A percentile compares a stretch with the other conserved stretches of the same genome.
Conservation (phyloP, 371 early-diverging fungal species). For the Circinella umbellata region DNA sequence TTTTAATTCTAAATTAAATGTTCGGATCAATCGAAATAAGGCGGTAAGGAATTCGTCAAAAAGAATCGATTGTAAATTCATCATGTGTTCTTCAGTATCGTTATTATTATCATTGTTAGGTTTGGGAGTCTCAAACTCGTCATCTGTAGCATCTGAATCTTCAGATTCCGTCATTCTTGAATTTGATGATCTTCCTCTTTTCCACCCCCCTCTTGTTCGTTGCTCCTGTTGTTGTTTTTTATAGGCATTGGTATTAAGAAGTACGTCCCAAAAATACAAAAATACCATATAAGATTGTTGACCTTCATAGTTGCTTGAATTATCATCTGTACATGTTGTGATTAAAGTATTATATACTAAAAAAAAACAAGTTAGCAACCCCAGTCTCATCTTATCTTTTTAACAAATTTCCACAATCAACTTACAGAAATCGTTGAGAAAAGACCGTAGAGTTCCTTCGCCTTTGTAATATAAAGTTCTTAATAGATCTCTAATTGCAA, state of each 20-base stretch:
- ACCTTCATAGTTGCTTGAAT: slow-evolving; percentile 13
- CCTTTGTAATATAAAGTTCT: slow-evolving; percentile 56
- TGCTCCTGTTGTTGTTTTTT: background rate
- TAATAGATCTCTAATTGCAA: slow-evolving; percentile 55
- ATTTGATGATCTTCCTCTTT: no score
- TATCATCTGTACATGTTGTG: slow-evolving; percentile 49
- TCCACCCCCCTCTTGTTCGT: background rate
- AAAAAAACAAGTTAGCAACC: background rate
- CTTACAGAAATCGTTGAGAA: slow-evolving; percentile 56
- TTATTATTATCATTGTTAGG: background rate
- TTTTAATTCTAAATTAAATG: slow-evolving; percentile 39
- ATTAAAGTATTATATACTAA: slow-evolving; percentile 65
- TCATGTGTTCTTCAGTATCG: slow-evolving; percentile 1
- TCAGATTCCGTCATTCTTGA: background rate
- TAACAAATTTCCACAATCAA: background rate
- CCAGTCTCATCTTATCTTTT: no score
- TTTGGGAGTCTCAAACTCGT: background rate
- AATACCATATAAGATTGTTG: slow-evolving; percentile 34
- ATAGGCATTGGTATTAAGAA: slow-evolving; percentile 18
- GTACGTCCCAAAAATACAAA: slow-evolving; percentile 42
- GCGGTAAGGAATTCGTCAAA: slow-evolving; percentile 42
- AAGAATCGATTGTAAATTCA: slow-evolving; percentile 20
- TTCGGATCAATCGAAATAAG: slow-evolving; percentile 27
- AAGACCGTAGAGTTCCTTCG: slow-evolving; percentile 50
- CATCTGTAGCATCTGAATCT: background rate